Evolutionary conservation across 306 rosid species (phyloP).

Genomic region (Fragaria nilgerrensis): DNA sequence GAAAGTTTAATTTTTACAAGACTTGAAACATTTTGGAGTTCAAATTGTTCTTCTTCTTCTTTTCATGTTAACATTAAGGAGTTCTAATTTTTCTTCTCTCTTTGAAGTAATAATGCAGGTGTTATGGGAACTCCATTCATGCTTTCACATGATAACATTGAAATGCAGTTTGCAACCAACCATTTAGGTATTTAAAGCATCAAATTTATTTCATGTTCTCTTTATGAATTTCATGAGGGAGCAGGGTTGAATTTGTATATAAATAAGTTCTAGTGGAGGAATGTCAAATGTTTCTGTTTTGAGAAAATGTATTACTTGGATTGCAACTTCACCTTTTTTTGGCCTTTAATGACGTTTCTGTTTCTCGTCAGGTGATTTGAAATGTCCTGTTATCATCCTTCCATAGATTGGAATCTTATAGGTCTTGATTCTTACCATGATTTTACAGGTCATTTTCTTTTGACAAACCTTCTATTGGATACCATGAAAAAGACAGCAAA

Average conservation of each 20-base stretch:
- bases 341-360: background rate
- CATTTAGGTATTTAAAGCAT: slow-evolving; percentile 55
- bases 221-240: background rate
- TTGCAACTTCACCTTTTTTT: background rate
- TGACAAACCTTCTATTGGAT: slow-evolving; percentile 81
- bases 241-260: background rate
- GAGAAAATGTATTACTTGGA: background rate
- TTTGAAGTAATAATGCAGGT: slow-evolving; percentile 89
- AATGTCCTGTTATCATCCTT: background rate
- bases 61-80: background rate
- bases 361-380: background rate
- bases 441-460: slow-evolving; percentile 82
- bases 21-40: background rate
- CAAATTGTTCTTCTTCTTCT: background rate
- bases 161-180: slow-evolving; percentile 89
- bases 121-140: slow-evolving; percentile 79
- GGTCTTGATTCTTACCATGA: background rate
- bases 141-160: slow-evolving; percentile 76
- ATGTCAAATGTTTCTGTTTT: background rate
- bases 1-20: background rate
- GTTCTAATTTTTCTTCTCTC: slow-evolving; percentile 22
- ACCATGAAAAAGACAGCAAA: slow-evolving; percentile 75
- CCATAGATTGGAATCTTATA: slow-evolving; percentile 2
- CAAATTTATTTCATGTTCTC: slow-evolving; percentile 9
- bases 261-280: background rate